Percentiles rank a stretch among this genome's conserved stretches.
These are phyloP conservation scores for Eremochloa ophiuroides DNA, from an alignment of 176 grass and related monocot species.

Conservation along the genomic window DNA sequence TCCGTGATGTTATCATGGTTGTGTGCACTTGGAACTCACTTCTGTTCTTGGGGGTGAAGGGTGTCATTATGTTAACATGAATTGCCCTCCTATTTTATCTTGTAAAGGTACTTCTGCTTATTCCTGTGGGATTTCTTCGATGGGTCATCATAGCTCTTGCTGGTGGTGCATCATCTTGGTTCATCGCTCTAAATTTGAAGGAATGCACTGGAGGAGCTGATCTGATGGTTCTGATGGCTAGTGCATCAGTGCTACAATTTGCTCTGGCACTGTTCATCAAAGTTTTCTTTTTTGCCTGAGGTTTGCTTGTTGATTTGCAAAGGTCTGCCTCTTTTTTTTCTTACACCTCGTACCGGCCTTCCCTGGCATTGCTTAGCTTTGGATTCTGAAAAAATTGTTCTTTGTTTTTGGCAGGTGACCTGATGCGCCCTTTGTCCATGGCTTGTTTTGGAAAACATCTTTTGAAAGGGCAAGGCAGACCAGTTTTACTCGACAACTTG, in stretches of 20 bases:
- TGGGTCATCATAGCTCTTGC: constrained; percentile 79
- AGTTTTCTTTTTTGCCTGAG: constrained; percentile 90
- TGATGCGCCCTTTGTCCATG: background rate
- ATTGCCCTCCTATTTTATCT: constrained; percentile 25
- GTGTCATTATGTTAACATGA: background rate
- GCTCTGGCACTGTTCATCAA: constrained; percentile 89
- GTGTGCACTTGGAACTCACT: background rate
- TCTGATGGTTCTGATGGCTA: constrained; percentile 60
- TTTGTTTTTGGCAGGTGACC: constrained; percentile 28
- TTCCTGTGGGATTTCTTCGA: constrained; percentile 78
- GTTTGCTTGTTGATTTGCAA: constrained; percentile 27
- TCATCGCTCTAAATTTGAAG: constrained; percentile 78
- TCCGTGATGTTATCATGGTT: background rate
- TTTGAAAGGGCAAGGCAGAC: constrained; percentile 16
- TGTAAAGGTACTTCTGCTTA: constrained; percentile 71
- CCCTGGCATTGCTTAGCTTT: background rate
- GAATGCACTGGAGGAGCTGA: constrained; percentile 58
- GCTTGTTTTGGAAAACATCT: constrained; percentile 14
- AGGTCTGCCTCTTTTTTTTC: constrained; percentile 23
- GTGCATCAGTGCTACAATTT: constrained; percentile 74
- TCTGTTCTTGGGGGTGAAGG: background rate
- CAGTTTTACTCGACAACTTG: constrained; percentile 7
- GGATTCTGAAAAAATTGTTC: background rate
- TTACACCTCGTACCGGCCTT: background rate
- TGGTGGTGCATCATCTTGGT: constrained; percentile 82